These are phyloP conservation scores for Rosa rugosa DNA, from an alignment of 306 rosid genomes.

Conservation along the genomic window DNA sequence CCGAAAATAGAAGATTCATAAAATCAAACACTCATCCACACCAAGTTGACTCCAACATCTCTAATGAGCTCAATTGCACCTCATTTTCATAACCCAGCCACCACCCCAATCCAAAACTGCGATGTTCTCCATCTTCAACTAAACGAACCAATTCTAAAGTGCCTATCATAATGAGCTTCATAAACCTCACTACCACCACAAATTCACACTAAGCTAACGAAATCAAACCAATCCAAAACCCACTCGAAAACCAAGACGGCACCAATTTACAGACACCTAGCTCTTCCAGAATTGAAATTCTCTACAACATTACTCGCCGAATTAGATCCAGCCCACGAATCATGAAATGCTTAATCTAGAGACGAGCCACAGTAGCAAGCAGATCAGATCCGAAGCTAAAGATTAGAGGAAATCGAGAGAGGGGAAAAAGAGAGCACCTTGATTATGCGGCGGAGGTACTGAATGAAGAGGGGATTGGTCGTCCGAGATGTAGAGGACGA, in stretches of 20 bases:
- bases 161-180: not conserved
- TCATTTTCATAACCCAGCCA: not conserved
- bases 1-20: not conserved
- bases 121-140: not conserved
- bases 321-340: constrained; percentile 9
- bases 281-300: not conserved
- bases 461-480: constrained; percentile 78
- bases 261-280: not conserved
- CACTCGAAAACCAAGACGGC: not conserved
- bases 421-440: constrained; percentile 55
- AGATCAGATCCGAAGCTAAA: constrained; percentile 50
- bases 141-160: not conserved
- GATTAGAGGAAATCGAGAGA: not conserved
- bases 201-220: not conserved
- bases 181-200: constrained; percentile 5
- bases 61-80: not conserved
- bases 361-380: not conserved
- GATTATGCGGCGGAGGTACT: constrained; percentile 87
- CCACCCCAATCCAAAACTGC: not conserved
- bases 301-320: not conserved
- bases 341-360: constrained; percentile 4
- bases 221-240: not conserved
- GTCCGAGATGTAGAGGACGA: constrained; percentile 82
- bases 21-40: not conserved
- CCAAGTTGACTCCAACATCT: not conserved